Conservation (phyloP, 495 filamentous ascomycete genomes). For the Podospora fimiseda region DNA sequence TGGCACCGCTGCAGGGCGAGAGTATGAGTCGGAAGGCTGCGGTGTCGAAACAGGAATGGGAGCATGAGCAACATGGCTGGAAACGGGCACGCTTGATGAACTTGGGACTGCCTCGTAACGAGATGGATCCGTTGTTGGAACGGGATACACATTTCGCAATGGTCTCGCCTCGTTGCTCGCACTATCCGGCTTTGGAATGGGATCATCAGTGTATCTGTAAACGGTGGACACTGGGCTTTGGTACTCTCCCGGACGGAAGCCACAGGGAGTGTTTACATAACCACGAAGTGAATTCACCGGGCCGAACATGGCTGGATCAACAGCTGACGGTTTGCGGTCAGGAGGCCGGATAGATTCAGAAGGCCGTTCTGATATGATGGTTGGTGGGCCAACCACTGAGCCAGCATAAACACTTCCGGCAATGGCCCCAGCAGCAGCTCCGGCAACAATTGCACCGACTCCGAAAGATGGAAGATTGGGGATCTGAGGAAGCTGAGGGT, state of each 20-base stretch:
- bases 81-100: slow-evolving; percentile 39
- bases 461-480: background rate
- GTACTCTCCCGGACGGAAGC: slow-evolving; percentile 34
- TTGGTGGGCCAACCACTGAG: slow-evolving; percentile 6
- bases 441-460: background rate
- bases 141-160: slow-evolving; percentile 38
- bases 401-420: background rate
- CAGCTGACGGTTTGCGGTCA: slow-evolving; percentile 40
- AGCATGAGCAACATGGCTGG: no score
- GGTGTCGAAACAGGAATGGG: slow-evolving; percentile 6
- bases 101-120: slow-evolving; percentile 50
- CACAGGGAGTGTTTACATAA: slow-evolving; percentile 44
- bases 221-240: slow-evolving; percentile 4
- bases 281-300: slow-evolving; percentile 48
- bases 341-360: slow-evolving; percentile 26
- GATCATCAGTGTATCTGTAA: slow-evolving; percentile 11
- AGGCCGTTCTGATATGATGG: slow-evolving; percentile 21
- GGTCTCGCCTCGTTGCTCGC: slow-evolving; percentile 27
- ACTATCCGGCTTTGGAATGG: slow-evolving; percentile 22
- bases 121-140: slow-evolving; percentile 55
- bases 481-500: slow-evolving; percentile 10
- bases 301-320: slow-evolving; percentile 49
- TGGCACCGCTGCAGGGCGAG: slow-evolving; percentile 17
- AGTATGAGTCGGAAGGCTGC: background rate
- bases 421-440: background rate